Conservation (phyloP, 306 rosid species). For the Quercus variabilis region DNA sequence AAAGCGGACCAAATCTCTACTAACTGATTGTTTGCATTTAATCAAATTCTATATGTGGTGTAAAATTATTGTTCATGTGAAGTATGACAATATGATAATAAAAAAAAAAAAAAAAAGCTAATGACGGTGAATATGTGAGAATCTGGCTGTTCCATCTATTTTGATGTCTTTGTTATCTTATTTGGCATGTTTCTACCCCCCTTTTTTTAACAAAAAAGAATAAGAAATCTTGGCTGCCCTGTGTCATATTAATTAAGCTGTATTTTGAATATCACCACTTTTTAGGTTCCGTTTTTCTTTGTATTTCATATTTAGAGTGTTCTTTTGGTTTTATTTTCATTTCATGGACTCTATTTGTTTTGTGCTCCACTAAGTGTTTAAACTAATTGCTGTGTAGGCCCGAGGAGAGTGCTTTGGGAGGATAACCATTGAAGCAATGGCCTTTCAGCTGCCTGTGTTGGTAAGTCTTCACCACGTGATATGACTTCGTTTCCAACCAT, state of each 20-base stretch:
- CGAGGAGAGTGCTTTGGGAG: conserved; percentile 86
- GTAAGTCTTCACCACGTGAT: conserved; percentile 30
- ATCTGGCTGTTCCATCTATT: too few relatives aligned
- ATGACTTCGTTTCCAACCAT: conserved; percentile 6
- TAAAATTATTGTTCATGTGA: too few relatives aligned
- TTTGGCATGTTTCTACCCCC: not conserved
- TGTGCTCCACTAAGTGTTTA: not conserved
- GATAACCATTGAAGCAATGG: conserved; percentile 87
- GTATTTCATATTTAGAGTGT: not conserved
- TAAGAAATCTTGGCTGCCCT: too few relatives aligned
- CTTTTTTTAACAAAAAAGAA: too few relatives aligned
- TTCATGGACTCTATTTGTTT: not conserved
- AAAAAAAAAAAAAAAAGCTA: too few relatives aligned
- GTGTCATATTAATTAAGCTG: too few relatives aligned
- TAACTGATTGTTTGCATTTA: too few relatives aligned
- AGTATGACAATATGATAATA: too few relatives aligned
- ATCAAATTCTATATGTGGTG: too few relatives aligned
- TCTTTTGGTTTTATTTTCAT: not conserved
- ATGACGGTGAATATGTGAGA: too few relatives aligned
- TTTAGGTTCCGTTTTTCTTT: not conserved
- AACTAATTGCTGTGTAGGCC: conserved; percentile 39
- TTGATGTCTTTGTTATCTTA: not conserved
- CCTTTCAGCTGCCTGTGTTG: conserved; percentile 81
- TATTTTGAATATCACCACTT: not conserved
- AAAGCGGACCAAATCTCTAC: too few relatives aligned